A percentile compares a stretch with the other conserved stretches of the same genome.
Evolutionary conservation across 768 basidiomycete genomes (phyloP).

Genomic region (Termitomyces sp.): DNA sequence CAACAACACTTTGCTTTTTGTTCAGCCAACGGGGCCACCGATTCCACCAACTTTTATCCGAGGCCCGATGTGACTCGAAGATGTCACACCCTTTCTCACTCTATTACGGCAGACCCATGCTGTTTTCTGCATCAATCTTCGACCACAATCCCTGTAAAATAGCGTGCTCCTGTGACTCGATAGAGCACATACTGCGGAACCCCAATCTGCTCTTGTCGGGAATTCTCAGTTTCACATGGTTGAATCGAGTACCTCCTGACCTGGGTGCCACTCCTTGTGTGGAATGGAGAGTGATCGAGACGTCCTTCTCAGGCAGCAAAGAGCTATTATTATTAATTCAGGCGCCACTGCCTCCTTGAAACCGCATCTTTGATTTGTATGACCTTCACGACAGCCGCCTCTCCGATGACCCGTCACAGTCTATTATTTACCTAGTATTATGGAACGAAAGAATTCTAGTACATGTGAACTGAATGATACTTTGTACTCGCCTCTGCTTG

Average conservation of each 20-base stretch:
- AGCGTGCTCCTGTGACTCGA: too few species aligned
- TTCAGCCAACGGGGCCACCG: conserved; percentile 13
- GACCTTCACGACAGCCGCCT: not conserved
- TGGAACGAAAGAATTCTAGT: not conserved
- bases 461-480: not conserved
- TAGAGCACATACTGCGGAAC: not conserved
- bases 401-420: not conserved
- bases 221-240: not conserved
- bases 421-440: not conserved
- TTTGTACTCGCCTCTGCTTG: not conserved
- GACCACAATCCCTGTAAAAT: not conserved
- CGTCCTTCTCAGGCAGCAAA: too few species aligned
- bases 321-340: too few species aligned
- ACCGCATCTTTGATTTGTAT: not conserved
- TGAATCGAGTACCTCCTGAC: too few species aligned
- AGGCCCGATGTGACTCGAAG: too few species aligned
- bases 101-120: not conserved
- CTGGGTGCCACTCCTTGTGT: too few species aligned
- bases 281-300: too few species aligned
- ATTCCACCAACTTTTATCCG: too few species aligned
- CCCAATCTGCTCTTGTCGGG: not conserved
- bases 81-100: not conserved
- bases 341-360: not conserved
- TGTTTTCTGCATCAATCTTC: too few species aligned
- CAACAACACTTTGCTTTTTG: conserved; percentile 17